Evolutionary conservation across 2,329 filamentous ascomycete species (phyloP), one percentile per base, ranked within the genome.

Genomic region (Paraconiothyrium sp.): DNA sequence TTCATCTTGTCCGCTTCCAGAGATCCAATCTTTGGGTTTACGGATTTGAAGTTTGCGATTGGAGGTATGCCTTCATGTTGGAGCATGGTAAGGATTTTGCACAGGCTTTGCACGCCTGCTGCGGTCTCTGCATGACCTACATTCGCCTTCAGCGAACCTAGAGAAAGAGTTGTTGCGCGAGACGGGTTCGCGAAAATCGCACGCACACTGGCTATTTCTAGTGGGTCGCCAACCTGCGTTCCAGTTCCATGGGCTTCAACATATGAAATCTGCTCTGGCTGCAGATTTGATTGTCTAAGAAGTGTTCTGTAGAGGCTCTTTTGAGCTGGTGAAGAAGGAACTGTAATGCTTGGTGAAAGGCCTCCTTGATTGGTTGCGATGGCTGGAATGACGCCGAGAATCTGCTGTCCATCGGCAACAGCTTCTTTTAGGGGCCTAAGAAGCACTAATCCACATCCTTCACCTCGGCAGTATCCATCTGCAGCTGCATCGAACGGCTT

Each of bases 391-490:
- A 83, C 76, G 5, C 76, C 84, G 0, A 81, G 61, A 37, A 87
- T 81, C 8, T 75, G 73, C 63, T 72, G 85, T 1, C 83, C 82
- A 51, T 87, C 85, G 1, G 77, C 77, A n/a, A 82, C 55, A 1
- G 86, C 86, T 67, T 83, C 79, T 8, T 80, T 74, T 1, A 86
- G 69, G 8, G 79, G 72, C 69, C 87, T 87, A 24, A 87, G 63
- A 3, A 86, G 76, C 6, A 87, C 75, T 4, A 22, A 30, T 22
- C 78, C 85, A 37, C 81, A 76, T 8, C 79, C 84, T 49, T 88
- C 85, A 2, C 76, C 84, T 14, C 85, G 81, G 61, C 84, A 85
- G 64, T 87, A 88, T 6, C 85, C 85, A 68, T 86, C 83, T 0
- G 84, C 85, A 4, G 43, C 14, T 4, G 50, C 35, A 20, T 73